phyloP scores from a whole-genome alignment of 345 rosid genomes.

The Psidium guajava region DNA sequence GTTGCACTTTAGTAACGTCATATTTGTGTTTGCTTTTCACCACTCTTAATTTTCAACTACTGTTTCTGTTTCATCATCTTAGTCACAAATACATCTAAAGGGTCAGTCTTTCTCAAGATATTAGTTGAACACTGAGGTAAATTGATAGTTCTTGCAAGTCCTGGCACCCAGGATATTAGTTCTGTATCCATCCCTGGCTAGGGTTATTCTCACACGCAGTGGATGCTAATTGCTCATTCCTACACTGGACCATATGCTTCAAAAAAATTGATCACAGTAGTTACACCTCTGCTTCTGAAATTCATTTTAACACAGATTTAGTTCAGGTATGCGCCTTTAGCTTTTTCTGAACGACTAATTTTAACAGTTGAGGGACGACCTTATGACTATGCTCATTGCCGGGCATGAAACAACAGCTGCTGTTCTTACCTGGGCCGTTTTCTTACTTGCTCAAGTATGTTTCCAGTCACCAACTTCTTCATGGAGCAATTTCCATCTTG shows the following conservation, averaged over 20 bases:
- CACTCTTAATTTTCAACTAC: neutral
- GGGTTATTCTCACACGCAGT: neutral
- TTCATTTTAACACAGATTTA: neutral
- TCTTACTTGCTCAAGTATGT: slow-evolving; percentile 78
- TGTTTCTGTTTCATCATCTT: neutral
- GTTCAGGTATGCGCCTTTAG: neutral
- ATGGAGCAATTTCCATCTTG: neutral
- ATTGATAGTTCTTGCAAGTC: neutral
- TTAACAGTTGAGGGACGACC: slow-evolving; percentile 78
- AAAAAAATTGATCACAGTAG: neutral
- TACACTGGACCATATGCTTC: neutral
- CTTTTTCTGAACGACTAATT: neutral
- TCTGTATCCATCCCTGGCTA: neutral
- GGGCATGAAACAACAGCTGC: slow-evolving; percentile 98
- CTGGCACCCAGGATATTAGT: neutral
- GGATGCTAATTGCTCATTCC: neutral
- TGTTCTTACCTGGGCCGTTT: slow-evolving; percentile 96
- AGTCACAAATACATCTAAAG: neutral
- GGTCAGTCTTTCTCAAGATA: neutral
- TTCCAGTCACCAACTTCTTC: neutral
- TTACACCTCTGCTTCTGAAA: neutral
- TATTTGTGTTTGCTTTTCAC: neutral
- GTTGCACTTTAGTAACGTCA: neutral
- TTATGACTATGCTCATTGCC: slow-evolving; percentile 92
- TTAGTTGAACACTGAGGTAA: neutral